These are phyloP conservation scores for Aspergillus conjunctus DNA, from an alignment of 495 filamentous ascomycete genomes.

Conservation along the genomic window DNA sequence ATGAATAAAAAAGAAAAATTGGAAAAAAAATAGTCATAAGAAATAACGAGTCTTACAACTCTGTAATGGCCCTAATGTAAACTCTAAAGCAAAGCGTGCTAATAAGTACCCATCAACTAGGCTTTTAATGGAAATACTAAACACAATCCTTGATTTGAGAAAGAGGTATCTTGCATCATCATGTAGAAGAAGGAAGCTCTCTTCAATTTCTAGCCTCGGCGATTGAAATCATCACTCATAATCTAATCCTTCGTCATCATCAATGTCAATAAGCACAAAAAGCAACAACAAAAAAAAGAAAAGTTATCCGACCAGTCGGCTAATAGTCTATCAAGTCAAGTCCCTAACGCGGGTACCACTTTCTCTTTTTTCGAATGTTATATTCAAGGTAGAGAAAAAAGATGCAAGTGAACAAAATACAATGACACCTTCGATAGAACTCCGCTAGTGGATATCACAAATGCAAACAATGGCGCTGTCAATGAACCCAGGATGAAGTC, in stretches of 20 bases:
- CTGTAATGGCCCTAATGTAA: neutral
- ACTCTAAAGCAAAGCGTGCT: too few relatives aligned
- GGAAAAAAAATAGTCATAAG: neutral
- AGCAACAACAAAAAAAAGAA: slow-evolving; percentile 8
- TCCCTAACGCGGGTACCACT: neutral
- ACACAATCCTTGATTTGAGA: neutral
- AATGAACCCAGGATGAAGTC: neutral
- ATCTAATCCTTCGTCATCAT: slow-evolving; percentile 30
- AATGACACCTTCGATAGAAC: neutral
- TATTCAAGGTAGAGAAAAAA: neutral
- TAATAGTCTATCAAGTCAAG: slow-evolving; percentile 5
- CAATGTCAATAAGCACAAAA: neutral
- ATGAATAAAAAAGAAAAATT: neutral
- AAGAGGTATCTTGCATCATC: neutral
- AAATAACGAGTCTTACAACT: neutral
- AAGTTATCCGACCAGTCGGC: neutral
- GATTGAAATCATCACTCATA: slow-evolving; percentile 24
- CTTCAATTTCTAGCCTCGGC: slow-evolving; percentile 1
- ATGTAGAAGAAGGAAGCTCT: neutral
- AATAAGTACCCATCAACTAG: too few relatives aligned
- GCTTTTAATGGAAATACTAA: slow-evolving; percentile 1
- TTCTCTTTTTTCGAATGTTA: neutral
- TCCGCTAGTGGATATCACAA: neutral
- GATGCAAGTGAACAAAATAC: neutral
- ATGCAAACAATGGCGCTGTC: neutral